phyloP scores from a whole-genome alignment of 2,329 filamentous ascomycete species.

The Aspergillus amoenus region DNA sequence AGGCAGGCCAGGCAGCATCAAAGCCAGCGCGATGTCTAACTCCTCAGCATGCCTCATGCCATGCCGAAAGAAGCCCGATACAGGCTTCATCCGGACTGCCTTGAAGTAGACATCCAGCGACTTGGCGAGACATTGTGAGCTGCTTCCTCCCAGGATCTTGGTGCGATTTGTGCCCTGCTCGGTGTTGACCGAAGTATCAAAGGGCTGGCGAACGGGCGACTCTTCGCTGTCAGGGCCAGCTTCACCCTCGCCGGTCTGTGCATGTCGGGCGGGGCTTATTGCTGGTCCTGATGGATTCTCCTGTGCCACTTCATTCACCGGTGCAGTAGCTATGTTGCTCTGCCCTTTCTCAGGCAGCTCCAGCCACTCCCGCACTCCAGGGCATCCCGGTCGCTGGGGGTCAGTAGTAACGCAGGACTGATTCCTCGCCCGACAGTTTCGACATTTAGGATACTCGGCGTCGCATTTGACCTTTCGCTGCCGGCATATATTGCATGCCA shows the following conservation, averaged over 20 bases:
- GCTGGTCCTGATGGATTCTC: too few relatives aligned
- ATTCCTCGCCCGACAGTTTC: conserved; percentile 25
- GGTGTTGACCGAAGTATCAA: conserved; percentile 14
- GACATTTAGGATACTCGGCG: conserved; percentile 28
- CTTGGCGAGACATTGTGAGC: conserved; percentile 18
- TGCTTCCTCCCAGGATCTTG: conserved; percentile 17
- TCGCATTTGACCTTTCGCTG: conserved; percentile 30
- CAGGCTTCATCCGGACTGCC: conserved; percentile 9
- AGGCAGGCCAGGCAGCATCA: conserved; percentile 12
- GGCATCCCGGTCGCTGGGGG: conserved; percentile 21
- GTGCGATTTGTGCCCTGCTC: conserved; percentile 15
- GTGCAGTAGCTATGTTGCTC: not conserved
- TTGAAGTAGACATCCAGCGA: conserved; percentile 18
- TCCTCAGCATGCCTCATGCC: conserved; percentile 17
- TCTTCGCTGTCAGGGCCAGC: not conserved
- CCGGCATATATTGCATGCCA: conserved; percentile 29
- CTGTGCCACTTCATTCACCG: not conserved
- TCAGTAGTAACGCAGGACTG: conserved; percentile 24
- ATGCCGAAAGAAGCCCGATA: conserved; percentile 15
- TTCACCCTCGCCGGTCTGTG: too few relatives aligned
- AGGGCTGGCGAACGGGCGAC: conserved; percentile 15
- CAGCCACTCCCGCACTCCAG: conserved; percentile 16
- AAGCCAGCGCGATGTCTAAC: conserved; percentile 5
- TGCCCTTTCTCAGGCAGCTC: conserved; percentile 10
- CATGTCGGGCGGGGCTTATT: too few relatives aligned